Conservation (phyloP, 2,329 filamentous ascomycete genomes). For the Sphaerostilbella broomeana region DNA sequence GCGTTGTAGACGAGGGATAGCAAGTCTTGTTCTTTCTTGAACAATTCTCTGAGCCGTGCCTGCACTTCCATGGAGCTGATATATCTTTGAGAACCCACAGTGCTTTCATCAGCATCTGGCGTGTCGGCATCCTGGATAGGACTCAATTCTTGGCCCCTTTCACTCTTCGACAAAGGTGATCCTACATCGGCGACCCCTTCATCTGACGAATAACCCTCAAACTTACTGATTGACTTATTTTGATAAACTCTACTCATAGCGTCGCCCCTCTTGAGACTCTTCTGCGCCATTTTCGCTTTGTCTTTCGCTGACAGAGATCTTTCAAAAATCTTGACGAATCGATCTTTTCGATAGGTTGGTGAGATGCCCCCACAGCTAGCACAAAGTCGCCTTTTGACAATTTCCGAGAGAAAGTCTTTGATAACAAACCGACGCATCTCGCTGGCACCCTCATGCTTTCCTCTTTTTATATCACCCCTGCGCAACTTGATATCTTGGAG, state of each 20-base stretch:
- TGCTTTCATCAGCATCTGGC: slow-evolving; percentile 26
- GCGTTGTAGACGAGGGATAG: slow-evolving; percentile 80
- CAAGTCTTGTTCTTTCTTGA: slow-evolving; percentile 80
- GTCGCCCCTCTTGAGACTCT: slow-evolving; percentile 60
- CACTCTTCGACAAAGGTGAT: slow-evolving; percentile 39
- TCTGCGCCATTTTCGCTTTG: slow-evolving; percentile 67
- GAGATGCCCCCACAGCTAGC: slow-evolving; percentile 61
- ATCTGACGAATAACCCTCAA: slow-evolving; percentile 47
- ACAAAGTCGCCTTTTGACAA: slow-evolving; percentile 66
- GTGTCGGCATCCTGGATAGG: slow-evolving; percentile 28
- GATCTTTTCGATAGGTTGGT: slow-evolving; percentile 80
- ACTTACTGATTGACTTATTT: slow-evolving; percentile 32
- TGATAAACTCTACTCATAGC: slow-evolving; percentile 48
- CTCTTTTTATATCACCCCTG: slow-evolving; percentile 44
- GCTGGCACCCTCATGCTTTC: slow-evolving; percentile 77
- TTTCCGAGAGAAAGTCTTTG: slow-evolving; percentile 72
- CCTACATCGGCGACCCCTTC: slow-evolving; percentile 66
- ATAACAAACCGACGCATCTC: slow-evolving; percentile 71
- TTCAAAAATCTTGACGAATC: slow-evolving; percentile 89
- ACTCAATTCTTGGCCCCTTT: slow-evolving; percentile 39
- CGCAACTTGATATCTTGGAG: slow-evolving; percentile 54
- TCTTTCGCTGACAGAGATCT: slow-evolving; percentile 70
- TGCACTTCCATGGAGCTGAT: slow-evolving; percentile 79
- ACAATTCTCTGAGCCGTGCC: slow-evolving; percentile 69
- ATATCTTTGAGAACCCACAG: slow-evolving; percentile 54